Evolutionary conservation across 106 monocot species (phyloP).

Genomic region (Dioscorea zingiberensis): DNA sequence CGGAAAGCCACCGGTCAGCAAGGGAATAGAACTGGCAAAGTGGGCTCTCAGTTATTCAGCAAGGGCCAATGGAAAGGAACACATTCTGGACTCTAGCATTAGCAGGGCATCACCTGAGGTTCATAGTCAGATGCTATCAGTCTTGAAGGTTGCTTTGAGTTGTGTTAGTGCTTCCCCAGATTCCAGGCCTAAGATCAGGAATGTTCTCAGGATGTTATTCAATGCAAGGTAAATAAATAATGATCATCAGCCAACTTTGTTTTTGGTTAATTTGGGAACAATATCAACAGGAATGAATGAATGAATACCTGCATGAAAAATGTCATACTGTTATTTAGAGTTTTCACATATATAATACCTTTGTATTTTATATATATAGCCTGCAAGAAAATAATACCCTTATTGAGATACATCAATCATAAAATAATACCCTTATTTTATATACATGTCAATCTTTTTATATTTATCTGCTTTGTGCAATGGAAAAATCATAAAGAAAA

Average conservation of each 20-base stretch:
- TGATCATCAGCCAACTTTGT: background rate
- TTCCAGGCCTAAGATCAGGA: slow-evolving; percentile 52
- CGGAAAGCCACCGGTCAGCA: slow-evolving; percentile 44
- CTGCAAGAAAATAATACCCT: too few relatives aligned
- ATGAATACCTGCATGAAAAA: too few relatives aligned
- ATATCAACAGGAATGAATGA: too few relatives aligned
- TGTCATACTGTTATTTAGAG: too few relatives aligned
- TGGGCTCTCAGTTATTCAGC: slow-evolving; percentile 35
- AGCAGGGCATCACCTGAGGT: slow-evolving; percentile 20
- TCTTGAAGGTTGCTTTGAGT: slow-evolving; percentile 52
- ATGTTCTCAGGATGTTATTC: slow-evolving; percentile 41
- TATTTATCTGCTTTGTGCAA: too few relatives aligned
- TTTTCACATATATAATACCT: too few relatives aligned
- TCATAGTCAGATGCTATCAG: slow-evolving; percentile 54
- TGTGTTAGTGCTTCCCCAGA: slow-evolving; percentile 45
- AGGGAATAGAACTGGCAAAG: slow-evolving; percentile 56
- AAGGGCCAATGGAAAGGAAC: slow-evolving; percentile 19
- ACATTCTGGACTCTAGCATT: slow-evolving; percentile 50
- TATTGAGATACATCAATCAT: too few relatives aligned
- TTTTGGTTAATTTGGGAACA: too few relatives aligned
- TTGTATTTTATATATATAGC: too few relatives aligned
- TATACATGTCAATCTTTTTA: too few relatives aligned
- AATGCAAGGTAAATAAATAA: slow-evolving; percentile 26
- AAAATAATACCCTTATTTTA: too few relatives aligned
- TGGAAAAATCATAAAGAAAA: too few relatives aligned